Evolutionary conservation across 768 basidiomycete genomes (phyloP), one percentile per base, ranked within the genome.

Genomic region (Phlebiopsis flavidoalba): DNA sequence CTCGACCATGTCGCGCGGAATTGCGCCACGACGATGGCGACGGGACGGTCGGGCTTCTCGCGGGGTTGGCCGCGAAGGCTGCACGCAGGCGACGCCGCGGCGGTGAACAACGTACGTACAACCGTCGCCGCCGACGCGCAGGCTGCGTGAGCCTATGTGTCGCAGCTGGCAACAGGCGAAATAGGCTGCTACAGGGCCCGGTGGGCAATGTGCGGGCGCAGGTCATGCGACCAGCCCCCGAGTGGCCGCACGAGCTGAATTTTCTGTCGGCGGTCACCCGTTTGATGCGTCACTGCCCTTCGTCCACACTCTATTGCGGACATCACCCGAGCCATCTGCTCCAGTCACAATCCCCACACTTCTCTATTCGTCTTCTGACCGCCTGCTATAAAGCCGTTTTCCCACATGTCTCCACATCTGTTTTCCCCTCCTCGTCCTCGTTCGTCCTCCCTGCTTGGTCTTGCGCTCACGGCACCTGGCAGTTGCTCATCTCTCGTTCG

Each of bases 231-330:
- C 26, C 48, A 21, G 5, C 14, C 26, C 26, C 22, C 46, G 57
- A 33, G 12, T 35, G 37, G 24, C 33, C 45, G 46, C 57, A 12
- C 22, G 17, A 40, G 19, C 43, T 58, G 46, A n/a, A 40, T 58
- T 31, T 24, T 21, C 48, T 26, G 43, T 26, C 45, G 22, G 35
- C 31, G 45, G 57, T 8, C 45, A 48, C 24, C 26, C 35, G 46
- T 22, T 26, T 58, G 57, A 58, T 58, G 57, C 57, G 46, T 24
- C 55, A 35, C 33, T 31, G 57, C 19, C 43, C 45, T 19, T 46
- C 57, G 35, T 26, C 57, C 46, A 17, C 48, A 45, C 22, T 58
- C 48, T 31, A 58, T 58, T 58, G 47, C 57, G 57, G 46, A 36
- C 19, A 58, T 58, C 46, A 48, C 57, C 57, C 57, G 57, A 35